Percentiles rank a stretch among this genome's conserved stretches.
These are phyloP conservation scores for Neonectria punicea DNA, from an alignment of 2,329 filamentous ascomycete species.

Conservation along the genomic window DNA sequence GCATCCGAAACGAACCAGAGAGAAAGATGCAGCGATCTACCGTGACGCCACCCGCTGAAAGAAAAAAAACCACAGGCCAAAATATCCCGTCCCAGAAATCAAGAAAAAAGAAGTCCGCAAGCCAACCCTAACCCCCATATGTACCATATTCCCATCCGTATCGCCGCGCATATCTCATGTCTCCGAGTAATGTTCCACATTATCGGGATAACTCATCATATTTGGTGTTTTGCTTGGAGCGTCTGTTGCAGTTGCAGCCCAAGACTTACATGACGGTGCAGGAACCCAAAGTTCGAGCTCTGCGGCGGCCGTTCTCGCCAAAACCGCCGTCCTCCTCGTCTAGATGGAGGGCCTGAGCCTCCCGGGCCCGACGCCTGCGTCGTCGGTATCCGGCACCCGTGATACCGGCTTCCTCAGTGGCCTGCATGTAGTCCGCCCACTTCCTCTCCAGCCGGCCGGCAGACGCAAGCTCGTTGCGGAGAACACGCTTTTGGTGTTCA, in stretches of 20 bases:
- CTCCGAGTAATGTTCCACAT: background rate
- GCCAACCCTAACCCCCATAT: constrained; percentile 11
- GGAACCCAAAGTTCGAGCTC: constrained; percentile 71
- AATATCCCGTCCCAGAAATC: constrained; percentile 4
- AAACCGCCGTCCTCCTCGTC: constrained; percentile 78
- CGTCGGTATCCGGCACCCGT: constrained; percentile 74
- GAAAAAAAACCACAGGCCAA: constrained; percentile 11
- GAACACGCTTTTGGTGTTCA: constrained; percentile 88
- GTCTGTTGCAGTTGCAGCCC: background rate
- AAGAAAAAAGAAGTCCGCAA: background rate
- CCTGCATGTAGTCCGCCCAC: constrained; percentile 96
- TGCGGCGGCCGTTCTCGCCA: constrained; percentile 64
- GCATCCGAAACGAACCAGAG: constrained; percentile 3
- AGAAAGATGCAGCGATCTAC: constrained; percentile 35
- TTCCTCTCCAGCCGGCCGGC: constrained; percentile 86
- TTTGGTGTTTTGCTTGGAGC: background rate
- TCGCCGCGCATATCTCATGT: constrained; percentile 15
- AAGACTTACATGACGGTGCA: constrained; percentile 71
- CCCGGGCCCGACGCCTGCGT: constrained; percentile 79
- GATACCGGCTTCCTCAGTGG: constrained; percentile 83
- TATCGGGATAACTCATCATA: constrained; percentile 1
- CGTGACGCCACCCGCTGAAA: constrained; percentile 31
- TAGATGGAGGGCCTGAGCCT: constrained; percentile 82
- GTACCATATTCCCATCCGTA: constrained; percentile 7
- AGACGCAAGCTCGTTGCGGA: constrained; percentile 78